phyloP scores from a whole-genome alignment of 73 alveolate species.

The Tetrahymena borealis region DNA sequence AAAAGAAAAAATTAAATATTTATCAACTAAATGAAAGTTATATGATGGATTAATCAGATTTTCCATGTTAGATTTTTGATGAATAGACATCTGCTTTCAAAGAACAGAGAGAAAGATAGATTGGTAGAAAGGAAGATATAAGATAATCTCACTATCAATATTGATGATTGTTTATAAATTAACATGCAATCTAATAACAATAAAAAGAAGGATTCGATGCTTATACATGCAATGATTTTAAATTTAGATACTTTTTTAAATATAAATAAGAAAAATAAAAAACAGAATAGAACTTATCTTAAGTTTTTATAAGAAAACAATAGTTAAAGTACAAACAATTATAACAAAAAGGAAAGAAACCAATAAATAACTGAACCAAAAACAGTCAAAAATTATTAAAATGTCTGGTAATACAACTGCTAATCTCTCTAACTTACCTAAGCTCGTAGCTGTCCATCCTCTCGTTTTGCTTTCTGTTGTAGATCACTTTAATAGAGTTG shows the following conservation, averaged over 20 bases:
- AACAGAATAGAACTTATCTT: slow-evolving; percentile 1
- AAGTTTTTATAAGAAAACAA: background rate
- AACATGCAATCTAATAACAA: no score
- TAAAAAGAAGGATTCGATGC: background rate
- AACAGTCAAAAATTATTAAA: background rate
- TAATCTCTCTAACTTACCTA: background rate
- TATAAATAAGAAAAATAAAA: background rate
- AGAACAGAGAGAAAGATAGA: background rate
- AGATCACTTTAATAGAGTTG: slow-evolving; percentile 97
- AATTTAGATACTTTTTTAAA: background rate
- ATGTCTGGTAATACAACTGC: background rate
- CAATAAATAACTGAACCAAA: background rate
- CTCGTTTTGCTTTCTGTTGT: slow-evolving; percentile 92
- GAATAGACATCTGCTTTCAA: background rate
- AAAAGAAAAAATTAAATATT: no score
- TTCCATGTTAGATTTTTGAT: background rate
- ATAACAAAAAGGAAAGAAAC: background rate
- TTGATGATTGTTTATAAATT: no score
- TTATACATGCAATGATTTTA: background rate
- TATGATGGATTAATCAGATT: no score
- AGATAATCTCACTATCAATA: no score
- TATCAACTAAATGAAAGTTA: no score
- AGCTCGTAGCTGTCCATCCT: slow-evolving; percentile 89
- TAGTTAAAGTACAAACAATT: background rate
- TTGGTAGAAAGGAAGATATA: background rate